Percentiles rank a stretch among this genome's conserved stretches.
Conservation (phyloP, 164 flowering plant genomes). For the Berberis thunbergii region DNA sequence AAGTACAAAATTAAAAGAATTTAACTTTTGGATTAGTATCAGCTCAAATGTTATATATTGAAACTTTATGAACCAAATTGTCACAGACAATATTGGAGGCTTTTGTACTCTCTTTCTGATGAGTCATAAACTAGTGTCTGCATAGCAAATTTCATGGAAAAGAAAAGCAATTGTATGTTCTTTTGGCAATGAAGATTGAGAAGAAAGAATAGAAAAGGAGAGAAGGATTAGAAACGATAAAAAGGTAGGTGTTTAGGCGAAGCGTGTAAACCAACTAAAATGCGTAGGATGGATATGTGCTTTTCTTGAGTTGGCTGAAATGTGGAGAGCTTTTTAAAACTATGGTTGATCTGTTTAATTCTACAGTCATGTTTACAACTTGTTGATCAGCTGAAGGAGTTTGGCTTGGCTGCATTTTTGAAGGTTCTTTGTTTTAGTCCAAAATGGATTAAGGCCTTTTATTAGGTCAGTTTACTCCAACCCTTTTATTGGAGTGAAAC, state of each 20-base stretch:
- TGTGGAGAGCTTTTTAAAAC: conserved; percentile 1
- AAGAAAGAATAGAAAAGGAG: background rate
- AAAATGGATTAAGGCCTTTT: too few relatives aligned
- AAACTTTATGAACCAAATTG: background rate
- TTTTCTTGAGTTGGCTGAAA: conserved; percentile 12
- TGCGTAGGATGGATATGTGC: conserved; percentile 11
- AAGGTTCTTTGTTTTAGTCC: too few relatives aligned
- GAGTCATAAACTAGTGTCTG: too few relatives aligned
- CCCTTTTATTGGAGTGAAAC: too few relatives aligned
- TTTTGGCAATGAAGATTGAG: conserved; percentile 2
- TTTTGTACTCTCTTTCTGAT: too few relatives aligned
- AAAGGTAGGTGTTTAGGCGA: background rate
- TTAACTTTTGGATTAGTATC: too few relatives aligned
- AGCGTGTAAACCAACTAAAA: conserved; percentile 12
- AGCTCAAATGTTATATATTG: background rate
- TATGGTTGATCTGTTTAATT: background rate
- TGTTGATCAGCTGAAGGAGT: background rate
- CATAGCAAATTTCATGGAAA: too few relatives aligned
- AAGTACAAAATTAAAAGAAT: too few relatives aligned
- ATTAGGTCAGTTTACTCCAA: too few relatives aligned
- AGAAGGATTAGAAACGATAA: background rate
- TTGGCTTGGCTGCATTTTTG: background rate
- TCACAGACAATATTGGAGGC: background rate
- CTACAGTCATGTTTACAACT: background rate
- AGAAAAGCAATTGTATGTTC: background rate